phyloP scores from a whole-genome alignment of 768 basidiomycete species.

The Lentinula guzmanii region DNA sequence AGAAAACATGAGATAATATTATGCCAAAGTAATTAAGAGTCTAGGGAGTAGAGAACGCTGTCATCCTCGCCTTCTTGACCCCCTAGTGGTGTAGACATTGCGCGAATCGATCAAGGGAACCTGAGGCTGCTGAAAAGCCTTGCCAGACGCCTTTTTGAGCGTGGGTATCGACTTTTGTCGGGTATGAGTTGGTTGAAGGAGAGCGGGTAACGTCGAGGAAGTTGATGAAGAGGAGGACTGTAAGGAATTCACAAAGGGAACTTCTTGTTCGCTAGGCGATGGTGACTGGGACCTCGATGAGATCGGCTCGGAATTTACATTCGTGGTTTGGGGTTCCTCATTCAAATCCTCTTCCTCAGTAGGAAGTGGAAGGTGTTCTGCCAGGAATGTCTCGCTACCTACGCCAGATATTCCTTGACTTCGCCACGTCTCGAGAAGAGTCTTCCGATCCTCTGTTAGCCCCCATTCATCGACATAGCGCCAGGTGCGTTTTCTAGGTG shows the following conservation, averaged over 20 bases:
- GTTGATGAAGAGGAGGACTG: constrained; percentile 7
- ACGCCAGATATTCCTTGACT: constrained; percentile 21
- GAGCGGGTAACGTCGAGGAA: neutral
- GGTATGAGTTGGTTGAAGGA: neutral
- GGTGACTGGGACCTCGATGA: neutral
- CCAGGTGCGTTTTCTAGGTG: constrained; percentile 73
- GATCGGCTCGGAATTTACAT: constrained; percentile 1
- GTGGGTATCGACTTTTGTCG: constrained; percentile 11
- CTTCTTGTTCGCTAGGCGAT: constrained; percentile 4
- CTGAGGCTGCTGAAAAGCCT: constrained; percentile 13
- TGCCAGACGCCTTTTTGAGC: constrained; percentile 10
- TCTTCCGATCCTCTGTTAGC: constrained; percentile 57
- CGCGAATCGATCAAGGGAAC: constrained; percentile 38
- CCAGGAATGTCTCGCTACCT: constrained; percentile 29
- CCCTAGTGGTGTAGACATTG: constrained; percentile 32
- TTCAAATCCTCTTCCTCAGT: constrained; percentile 23
- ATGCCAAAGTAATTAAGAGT: neutral
- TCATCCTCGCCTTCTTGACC: constrained; percentile 12
- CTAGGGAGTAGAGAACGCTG: neutral
- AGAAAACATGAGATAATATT: neutral
- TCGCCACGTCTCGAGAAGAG: constrained; percentile 46
- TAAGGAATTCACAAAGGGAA: neutral
- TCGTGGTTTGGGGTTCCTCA: constrained; percentile 17
- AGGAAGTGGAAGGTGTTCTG: constrained; percentile 26
- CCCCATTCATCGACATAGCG: constrained; percentile 68